Base-by-base conservation (phyloP, 768 basidiomycete species). In the Leccinum broughii region DNA sequence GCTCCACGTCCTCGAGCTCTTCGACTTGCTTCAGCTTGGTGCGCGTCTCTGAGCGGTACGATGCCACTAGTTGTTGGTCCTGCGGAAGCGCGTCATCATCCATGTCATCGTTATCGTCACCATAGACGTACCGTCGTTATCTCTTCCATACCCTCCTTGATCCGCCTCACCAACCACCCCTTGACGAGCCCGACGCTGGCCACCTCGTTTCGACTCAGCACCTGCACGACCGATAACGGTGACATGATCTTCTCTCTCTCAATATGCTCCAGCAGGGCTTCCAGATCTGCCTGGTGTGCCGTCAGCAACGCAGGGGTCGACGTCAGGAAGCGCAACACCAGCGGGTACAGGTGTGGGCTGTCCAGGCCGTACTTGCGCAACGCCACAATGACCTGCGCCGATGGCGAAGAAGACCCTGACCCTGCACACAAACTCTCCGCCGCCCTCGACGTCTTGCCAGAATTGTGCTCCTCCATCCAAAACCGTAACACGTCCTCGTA, bases 401-500 rank as follows among this genome's bases (percentile, higher is more conserved):
- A 74, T 1, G 71, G 72, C 9, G n/a, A 20, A n/a, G 73, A 66
- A 0, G 68, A 39, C 8, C 66, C 75, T 1, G 82, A 81, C 15
- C 44, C 44, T 20, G 44, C 6, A 20, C 4, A 46, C 10, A 20
- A 20, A 46, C n/a, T 20, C 44, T 46, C 44, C 44, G 44, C 34
- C 4, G 17, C 2, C 4, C 4, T 22, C 7, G 62, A 56, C 1
- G 59, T 66, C 15, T 55, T 51, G 0, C 61, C 58, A 7, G 57
- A 54, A 37, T 65, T 65, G 57, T 89, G 80, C 61, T 81, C 81
- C 59, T 92, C 90, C 84, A 96, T 95, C 89, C 90, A 95, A 77
- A 92, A 97, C 24, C 95, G 83, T 32, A 98, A 70, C 51, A 98
- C 87, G 65, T 97, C 95, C 67, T 98, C 96, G 71, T 93, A 92